Evolutionary conservation across 2,329 filamentous ascomycete genomes (phyloP).

Genomic region (Penicillium sumatraense): DNA sequence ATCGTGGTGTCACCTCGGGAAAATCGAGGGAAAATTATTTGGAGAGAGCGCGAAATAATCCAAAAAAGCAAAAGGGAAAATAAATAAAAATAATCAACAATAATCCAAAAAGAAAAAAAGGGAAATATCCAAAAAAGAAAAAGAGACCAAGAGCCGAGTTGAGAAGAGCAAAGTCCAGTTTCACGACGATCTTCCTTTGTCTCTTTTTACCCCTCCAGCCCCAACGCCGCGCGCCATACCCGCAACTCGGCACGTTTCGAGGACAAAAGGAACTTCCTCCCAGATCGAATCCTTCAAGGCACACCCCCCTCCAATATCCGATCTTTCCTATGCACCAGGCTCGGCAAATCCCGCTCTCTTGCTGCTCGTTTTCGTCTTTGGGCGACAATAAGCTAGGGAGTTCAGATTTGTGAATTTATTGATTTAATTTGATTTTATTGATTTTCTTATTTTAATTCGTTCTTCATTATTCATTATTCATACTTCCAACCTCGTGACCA

Average conservation of each 20-base stretch:
- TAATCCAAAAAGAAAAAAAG: neutral
- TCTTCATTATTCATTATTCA: neutral
- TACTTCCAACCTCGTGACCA: conserved; percentile 21
- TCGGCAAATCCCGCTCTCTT: conserved; percentile 12
- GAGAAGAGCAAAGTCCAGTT: conserved; percentile 3
- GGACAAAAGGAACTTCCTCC: conserved; percentile 22
- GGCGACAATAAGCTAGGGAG: neutral
- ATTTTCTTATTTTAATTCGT: neutral
- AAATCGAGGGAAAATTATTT: conserved; percentile 12
- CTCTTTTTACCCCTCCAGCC: conserved; percentile 9
- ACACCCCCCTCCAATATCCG: conserved; percentile 8
- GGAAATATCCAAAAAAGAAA: neutral
- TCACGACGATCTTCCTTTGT: conserved; percentile 22
- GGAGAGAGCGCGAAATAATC: no score
- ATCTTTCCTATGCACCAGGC: conserved; percentile 1
- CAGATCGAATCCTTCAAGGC: conserved; percentile 9
- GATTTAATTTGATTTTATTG: neutral
- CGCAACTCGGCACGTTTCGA: conserved; percentile 16
- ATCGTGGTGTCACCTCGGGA: conserved; percentile 28
- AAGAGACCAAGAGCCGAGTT: neutral
- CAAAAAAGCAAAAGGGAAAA: conserved; percentile 1
- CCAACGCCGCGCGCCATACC: conserved; percentile 21
- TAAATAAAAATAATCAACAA: neutral
- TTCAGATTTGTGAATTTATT: neutral
- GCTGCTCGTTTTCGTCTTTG: neutral